Base-by-base conservation (phyloP, 148 eudicot genomes). In the Chenopodium quinoa region DNA sequence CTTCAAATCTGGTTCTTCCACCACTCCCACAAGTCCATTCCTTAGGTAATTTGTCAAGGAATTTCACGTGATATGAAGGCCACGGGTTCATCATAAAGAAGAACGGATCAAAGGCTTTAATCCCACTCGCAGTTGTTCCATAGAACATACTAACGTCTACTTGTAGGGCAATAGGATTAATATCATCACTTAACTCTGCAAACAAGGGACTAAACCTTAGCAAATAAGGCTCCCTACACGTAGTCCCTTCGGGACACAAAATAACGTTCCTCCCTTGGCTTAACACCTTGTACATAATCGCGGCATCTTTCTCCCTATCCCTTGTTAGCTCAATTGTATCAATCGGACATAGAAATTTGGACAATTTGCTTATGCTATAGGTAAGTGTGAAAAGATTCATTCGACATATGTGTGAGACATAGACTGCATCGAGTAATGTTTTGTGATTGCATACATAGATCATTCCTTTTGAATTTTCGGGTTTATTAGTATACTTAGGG, bases 131-230 rank as follows among this genome's bases (percentile, higher is more conserved):
- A 5, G 86, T 83, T 31, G 79, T 83, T 27, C 86, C 86, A 69
- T 83, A 68, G 17, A 83, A 83, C 86, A 83, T 83, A 46, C 76
- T 68, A 44, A 75, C 79, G 8, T 47, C 56, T 0, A 23, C 63
- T 44, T 79, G 52, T 25, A 84, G 12, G 5, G 83, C 86, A 2
- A 76, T 17, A 0, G 80, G 83, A 29, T 75, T 71, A 14, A 84
- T 80, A 4, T 84, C 22, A 1, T 84, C 86, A 37, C 77, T 80
- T 7, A 84, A 16, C 50, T 84, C 83, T 0, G 83, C 83, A 16
- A 84, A 84, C 12, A 84, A 84, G 34, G 86, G 83, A 54, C 86
- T 84, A 76, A 80, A 84, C 60, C 86, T 80, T 80, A 84, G 77
- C 12, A 84, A 31, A 71, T 80, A 84, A 2, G 86, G 80, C 77